Percentiles rank a stretch among this genome's conserved stretches.
phyloP scores from a whole-genome alignment of 73 alveolate species.

The Paramecium octaurelia region DNA sequence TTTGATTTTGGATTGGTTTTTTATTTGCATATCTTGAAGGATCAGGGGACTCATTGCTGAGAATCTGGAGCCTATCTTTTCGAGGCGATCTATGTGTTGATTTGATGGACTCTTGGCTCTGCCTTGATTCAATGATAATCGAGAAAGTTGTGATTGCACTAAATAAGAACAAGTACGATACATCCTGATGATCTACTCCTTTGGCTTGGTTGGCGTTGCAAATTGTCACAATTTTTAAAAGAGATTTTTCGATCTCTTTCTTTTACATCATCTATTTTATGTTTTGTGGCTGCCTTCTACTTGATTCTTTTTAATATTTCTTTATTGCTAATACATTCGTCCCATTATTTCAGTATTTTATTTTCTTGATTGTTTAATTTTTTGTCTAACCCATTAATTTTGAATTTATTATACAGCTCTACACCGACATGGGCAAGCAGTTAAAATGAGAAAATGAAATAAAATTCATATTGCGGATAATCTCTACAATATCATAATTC shows the following conservation, averaged over 20 bases:
- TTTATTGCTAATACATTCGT: conserved; percentile 31
- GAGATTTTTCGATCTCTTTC: background rate
- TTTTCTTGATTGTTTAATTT: background rate
- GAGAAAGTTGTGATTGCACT: background rate
- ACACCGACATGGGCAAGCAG: background rate
- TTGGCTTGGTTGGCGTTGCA: background rate
- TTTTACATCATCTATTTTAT: background rate
- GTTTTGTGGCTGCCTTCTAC: background rate
- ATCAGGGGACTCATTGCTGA: conserved; percentile 19
- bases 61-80: background rate
- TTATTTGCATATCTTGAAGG: background rate
- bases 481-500: background rate
- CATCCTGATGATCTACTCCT: background rate
- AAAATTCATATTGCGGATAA: background rate
- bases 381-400: background rate
- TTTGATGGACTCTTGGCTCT: background rate
- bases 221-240: background rate
- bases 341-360: conserved; percentile 40
- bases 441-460: background rate
- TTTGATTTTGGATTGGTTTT: background rate
- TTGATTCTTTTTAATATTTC: background rate
- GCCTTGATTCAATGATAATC: background rate
- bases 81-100: background rate
- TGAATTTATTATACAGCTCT: background rate
- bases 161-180: background rate